Percentiles rank a stretch among this genome's conserved stretches.
phyloP scores from a whole-genome alignment of 1,284 basidiomycete genomes.

The Mixia osmundae region DNA sequence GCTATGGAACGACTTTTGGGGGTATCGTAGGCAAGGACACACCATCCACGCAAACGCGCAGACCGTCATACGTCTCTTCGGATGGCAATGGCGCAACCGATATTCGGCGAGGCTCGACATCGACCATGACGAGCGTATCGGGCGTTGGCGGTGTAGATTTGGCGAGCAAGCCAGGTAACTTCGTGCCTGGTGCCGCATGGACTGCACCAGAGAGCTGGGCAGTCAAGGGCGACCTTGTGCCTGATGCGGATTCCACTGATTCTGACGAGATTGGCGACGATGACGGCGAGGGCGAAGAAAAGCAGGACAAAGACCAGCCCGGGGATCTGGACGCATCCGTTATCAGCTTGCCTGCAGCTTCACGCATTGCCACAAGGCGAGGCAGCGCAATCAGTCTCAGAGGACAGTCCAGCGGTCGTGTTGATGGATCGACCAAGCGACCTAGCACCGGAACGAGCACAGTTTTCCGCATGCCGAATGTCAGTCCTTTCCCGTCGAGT shows the following conservation, averaged over 20 bases:
- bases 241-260: conserved; percentile 20
- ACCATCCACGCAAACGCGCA: no score
- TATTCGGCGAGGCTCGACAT: no score
- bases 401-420: no score
- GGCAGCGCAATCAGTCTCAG: neutral
- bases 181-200: conserved; percentile 23
- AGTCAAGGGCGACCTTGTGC: conserved; percentile 26
- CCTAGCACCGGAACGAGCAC: conserved; percentile 1
- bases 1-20: no score
- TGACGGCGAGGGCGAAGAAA: conserved; percentile 26
- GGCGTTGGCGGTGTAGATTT: no score
- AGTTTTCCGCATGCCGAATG: neutral
- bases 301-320: conserved; percentile 1
- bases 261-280: conserved; percentile 15
- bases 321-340: neutral
- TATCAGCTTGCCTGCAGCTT: neutral
- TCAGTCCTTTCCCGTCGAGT: neutral
- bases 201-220: conserved; percentile 31
- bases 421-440: neutral
- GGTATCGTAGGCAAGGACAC: no score
- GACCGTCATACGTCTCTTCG: no score
- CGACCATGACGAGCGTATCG: no score
- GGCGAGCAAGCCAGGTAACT: no score
- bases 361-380: neutral
- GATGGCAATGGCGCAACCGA: no score